A percentile compares a stretch with the other conserved stretches of the same genome.
Evolutionary conservation across 768 basidiomycete genomes (phyloP).

Genomic region (Suillus plorans): DNA sequence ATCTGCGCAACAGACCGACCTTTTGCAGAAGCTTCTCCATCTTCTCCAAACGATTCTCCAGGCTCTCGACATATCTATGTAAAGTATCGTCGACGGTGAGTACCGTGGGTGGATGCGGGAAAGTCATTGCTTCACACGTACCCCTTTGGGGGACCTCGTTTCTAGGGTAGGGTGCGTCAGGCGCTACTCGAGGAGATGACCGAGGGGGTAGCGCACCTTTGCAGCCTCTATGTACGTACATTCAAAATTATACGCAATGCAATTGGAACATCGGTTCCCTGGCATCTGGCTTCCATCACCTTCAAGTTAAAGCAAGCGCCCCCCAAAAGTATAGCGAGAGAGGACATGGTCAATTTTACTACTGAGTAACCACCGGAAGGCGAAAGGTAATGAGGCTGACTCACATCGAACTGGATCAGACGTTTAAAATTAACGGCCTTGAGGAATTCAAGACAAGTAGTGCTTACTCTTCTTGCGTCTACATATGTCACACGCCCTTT

Average conservation of each 20-base stretch:
- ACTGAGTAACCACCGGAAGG: not conserved
- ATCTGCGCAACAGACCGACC: constrained; percentile 29
- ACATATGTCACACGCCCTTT: constrained; percentile 81
- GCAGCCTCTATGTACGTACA: constrained; percentile 59
- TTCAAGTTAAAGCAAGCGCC: constrained; percentile 17
- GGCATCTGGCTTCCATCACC: constrained; percentile 65
- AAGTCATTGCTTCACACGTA: constrained; percentile 11
- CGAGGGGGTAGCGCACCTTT: constrained; percentile 38
- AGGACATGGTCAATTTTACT: not conserved
- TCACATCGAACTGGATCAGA: constrained; percentile 59
- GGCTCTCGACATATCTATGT: constrained; percentile 56
- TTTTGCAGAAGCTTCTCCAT: constrained; percentile 61
- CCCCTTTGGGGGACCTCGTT: constrained; percentile 42
- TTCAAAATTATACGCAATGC: constrained; percentile 43
- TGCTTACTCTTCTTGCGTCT: constrained; percentile 77
- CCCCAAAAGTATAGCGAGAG: not conserved
- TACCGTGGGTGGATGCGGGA: not conserved
- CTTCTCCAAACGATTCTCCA: constrained; percentile 62
- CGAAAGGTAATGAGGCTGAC: constrained; percentile 19
- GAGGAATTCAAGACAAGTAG: not conserved
- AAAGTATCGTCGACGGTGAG: constrained; percentile 2
- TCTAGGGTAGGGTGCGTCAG: constrained; percentile 23
- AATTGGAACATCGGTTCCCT: constrained; percentile 56
- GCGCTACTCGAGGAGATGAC: not conserved
- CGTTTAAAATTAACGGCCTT: constrained; percentile 12